Evolutionary conservation across 2,329 filamentous ascomycete species (phyloP).

Genomic region (Colletotrichum filicis): DNA sequence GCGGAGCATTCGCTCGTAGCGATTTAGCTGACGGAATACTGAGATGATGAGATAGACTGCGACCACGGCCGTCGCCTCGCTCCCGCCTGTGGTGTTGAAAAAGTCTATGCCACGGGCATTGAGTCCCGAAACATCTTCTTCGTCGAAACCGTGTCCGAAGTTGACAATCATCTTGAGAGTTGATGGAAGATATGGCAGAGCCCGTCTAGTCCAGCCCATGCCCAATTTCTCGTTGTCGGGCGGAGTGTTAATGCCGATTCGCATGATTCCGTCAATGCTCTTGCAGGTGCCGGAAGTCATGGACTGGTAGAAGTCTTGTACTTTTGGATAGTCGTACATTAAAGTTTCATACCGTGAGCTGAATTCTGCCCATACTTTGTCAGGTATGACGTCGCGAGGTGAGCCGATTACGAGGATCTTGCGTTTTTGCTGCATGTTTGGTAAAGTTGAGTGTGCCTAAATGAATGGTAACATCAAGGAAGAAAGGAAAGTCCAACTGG

Average conservation of each 20-base stretch:
- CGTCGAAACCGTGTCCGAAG: conserved; percentile 10
- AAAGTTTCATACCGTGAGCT: background rate
- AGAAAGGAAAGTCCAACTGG: background rate
- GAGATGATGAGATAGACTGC: conserved; percentile 13
- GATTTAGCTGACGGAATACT: conserved; percentile 1
- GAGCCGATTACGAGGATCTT: conserved; percentile 19
- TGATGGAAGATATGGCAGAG: background rate
- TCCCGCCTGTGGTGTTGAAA: conserved; percentile 11
- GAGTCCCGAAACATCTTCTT: conserved; percentile 4
- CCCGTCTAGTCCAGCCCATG: conserved; percentile 13
- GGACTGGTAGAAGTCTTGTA: background rate
- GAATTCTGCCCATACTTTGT: background rate
- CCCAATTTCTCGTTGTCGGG: background rate
- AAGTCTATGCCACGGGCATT: background rate
- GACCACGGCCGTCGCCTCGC: conserved; percentile 15
- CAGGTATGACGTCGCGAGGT: background rate
- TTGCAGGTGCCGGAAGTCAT: background rate
- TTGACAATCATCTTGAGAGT: conserved; percentile 7
- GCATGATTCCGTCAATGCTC: background rate
- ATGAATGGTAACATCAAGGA: background rate
- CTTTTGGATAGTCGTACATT: background rate
- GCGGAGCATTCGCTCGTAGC: conserved; percentile 13
- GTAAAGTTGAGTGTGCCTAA: background rate
- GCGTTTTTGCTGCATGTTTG: background rate
- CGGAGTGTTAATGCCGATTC: background rate